Evolutionary conservation across 163 green algal genomes (phyloP).

Genomic region (Scenedesmus sp.): DNA sequence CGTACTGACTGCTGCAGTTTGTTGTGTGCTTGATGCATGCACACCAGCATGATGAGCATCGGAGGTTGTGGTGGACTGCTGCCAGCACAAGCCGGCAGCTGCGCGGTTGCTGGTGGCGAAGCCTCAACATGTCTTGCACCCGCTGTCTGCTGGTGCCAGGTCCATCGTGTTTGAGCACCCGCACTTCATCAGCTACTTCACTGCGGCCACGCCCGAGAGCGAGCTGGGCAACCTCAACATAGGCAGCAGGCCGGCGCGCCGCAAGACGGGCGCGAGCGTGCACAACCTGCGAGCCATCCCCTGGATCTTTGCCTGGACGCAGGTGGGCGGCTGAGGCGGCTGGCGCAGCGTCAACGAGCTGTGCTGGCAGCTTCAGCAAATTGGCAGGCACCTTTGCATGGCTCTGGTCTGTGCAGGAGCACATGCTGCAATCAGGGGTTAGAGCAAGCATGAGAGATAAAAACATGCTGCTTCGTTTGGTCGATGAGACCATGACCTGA

Average conservation of each 20-base stretch:
- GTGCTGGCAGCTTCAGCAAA: slow-evolving; percentile 43
- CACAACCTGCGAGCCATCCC: slow-evolving; percentile 92
- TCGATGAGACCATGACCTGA: neutral
- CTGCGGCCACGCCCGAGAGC: slow-evolving; percentile 85
- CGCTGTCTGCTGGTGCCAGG: slow-evolving; percentile 29
- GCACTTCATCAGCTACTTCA: slow-evolving; percentile 92
- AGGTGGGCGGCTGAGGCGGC: slow-evolving; percentile 38
- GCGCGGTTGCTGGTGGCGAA: neutral
- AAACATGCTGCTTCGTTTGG: neutral
- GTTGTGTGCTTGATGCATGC: neutral
- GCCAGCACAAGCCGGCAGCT: neutral
- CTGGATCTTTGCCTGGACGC: slow-evolving; percentile 97
- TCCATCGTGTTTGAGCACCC: slow-evolving; percentile 86
- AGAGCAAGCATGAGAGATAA: too few species aligned
- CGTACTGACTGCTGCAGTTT: neutral
- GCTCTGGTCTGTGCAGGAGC: neutral
- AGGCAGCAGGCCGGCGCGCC: slow-evolving; percentile 69
- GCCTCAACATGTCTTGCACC: neutral
- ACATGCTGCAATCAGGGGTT: too few species aligned
- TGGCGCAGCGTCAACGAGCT: slow-evolving; percentile 63
- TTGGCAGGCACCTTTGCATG: neutral
- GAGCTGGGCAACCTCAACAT: slow-evolving; percentile 97
- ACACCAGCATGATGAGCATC: neutral
- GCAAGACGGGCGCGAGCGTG: slow-evolving; percentile 64
- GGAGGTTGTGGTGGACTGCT: neutral